Conservation (phyloP, 2,329 filamentous ascomycete species). For the Exserohilum turcica region DNA sequence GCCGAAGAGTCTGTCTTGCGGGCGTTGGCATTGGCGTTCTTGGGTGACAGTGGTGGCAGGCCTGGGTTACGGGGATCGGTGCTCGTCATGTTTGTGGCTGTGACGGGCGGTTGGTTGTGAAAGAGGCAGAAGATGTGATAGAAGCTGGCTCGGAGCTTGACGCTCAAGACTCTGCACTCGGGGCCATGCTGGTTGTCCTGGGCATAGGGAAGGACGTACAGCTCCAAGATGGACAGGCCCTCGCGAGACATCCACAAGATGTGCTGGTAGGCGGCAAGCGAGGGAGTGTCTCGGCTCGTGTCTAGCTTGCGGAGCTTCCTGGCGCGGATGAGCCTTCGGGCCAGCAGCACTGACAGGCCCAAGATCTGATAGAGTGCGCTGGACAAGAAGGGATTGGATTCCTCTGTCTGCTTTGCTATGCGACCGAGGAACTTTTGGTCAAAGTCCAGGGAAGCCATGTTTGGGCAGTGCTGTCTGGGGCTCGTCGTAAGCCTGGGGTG, state of each 20-base stretch:
- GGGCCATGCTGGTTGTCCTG: constrained; percentile 73
- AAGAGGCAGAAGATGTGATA: constrained; percentile 97
- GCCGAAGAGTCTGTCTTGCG: constrained; percentile 32
- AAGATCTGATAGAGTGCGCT: constrained; percentile 88
- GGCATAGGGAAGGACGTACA: constrained; percentile 75
- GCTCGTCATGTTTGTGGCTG: constrained; percentile 42
- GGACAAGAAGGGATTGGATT: constrained; percentile 78
- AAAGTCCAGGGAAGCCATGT: constrained; percentile 94
- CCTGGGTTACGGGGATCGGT: constrained; percentile 36
- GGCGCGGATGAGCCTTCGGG: constrained; percentile 79
- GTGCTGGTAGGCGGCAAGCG: constrained; percentile 82
- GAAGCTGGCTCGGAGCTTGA: constrained; percentile 91
- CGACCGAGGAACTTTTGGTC: constrained; percentile 96
- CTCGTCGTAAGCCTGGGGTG: constrained; percentile 7
- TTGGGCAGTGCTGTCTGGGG: constrained; percentile 17
- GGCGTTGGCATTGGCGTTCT: constrained; percentile 30
- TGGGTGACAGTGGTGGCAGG: constrained; percentile 32
- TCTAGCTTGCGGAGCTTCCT: constrained; percentile 84
- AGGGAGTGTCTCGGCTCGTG: constrained; percentile 75
- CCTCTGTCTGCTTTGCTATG: constrained; percentile 79
- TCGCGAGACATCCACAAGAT: constrained; percentile 96
- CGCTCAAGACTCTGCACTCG: constrained; percentile 86
- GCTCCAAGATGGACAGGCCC: constrained; percentile 83
- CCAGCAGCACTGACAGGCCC: constrained; percentile 86
- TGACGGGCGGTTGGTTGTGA: constrained; percentile 82